A percentile compares a stretch with the other conserved stretches of the same genome.
Evolutionary conservation across 306 rosid species (phyloP).

Genomic region (Sicyos edulis): DNA sequence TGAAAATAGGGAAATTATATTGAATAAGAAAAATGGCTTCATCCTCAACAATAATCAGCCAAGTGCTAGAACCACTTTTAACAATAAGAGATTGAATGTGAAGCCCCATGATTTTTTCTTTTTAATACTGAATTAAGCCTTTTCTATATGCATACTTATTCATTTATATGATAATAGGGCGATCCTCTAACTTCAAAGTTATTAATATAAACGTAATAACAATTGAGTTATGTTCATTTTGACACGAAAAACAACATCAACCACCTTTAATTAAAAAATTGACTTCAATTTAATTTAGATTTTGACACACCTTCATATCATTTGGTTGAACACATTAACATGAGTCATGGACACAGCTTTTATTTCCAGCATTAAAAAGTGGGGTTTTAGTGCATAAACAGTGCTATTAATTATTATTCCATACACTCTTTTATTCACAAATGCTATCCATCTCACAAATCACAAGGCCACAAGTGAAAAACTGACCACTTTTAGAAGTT

Average conservation of each 20-base stretch:
- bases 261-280: no score
- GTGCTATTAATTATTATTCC: not conserved
- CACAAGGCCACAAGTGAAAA: constrained; percentile 8
- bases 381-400: not conserved
- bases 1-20: not conserved
- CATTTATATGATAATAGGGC: no score
- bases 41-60: not conserved
- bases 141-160: no score
- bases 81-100: not conserved
- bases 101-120: not conserved
- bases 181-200: no score
- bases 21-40: not conserved
- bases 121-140: no score
- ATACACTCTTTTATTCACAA: not conserved
- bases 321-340: not conserved
- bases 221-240: not conserved
- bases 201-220: no score
- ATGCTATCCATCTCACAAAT: constrained; percentile 16
- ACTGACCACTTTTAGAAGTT: not conserved
- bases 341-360: not conserved
- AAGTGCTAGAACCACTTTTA: not conserved
- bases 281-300: no score
- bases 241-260: no score
- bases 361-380: not conserved
- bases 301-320: no score